Evolutionary conservation across 805 yeast species (phyloP).

Genomic region (Candida adriatica): DNA sequence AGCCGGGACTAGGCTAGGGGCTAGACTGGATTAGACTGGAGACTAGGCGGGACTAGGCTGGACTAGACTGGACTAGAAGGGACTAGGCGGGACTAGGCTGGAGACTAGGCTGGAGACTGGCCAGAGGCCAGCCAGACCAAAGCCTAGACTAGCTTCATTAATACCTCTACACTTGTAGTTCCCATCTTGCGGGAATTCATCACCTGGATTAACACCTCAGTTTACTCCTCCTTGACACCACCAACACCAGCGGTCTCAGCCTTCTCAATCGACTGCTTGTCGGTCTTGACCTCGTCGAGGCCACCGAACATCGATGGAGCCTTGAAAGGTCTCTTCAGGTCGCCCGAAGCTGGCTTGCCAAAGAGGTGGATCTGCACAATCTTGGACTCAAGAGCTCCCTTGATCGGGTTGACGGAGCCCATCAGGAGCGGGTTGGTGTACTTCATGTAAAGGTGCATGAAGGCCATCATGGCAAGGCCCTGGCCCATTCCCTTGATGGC

Average conservation of each 20-base stretch:
- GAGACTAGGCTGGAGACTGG: too few species aligned
- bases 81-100: too few species aligned
- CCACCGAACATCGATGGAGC: slow-evolving; percentile 73
- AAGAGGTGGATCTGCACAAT: slow-evolving; percentile 87
- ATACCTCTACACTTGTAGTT: too few species aligned
- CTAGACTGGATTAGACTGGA: too few species aligned
- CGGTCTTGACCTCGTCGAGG: slow-evolving; percentile 55
- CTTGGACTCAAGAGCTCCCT: slow-evolving; percentile 84
- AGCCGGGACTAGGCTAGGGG: too few species aligned
- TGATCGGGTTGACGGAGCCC: slow-evolving; percentile 88
- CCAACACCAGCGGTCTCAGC: slow-evolving; percentile 84
- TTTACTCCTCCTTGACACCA: slow-evolving; percentile 53
- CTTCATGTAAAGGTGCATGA: slow-evolving; percentile 97
- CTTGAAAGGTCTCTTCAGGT: slow-evolving; percentile 94
- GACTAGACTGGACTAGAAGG: too few species aligned
- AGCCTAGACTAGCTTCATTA: too few species aligned
- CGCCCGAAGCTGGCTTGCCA: slow-evolving; percentile 78
- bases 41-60: too few species aligned
- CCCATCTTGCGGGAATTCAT: too few species aligned
- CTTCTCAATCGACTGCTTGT: slow-evolving; percentile 76
- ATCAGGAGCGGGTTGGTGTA: slow-evolving; percentile 94
- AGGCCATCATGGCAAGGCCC: slow-evolving; percentile 92
- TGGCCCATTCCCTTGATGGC: slow-evolving; percentile 81
- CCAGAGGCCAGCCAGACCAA: too few species aligned
- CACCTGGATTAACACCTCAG: too few species aligned